Conservation (phyloP, 1,284 basidiomycete genomes). For the Rhodotorula glutinis region DNA sequence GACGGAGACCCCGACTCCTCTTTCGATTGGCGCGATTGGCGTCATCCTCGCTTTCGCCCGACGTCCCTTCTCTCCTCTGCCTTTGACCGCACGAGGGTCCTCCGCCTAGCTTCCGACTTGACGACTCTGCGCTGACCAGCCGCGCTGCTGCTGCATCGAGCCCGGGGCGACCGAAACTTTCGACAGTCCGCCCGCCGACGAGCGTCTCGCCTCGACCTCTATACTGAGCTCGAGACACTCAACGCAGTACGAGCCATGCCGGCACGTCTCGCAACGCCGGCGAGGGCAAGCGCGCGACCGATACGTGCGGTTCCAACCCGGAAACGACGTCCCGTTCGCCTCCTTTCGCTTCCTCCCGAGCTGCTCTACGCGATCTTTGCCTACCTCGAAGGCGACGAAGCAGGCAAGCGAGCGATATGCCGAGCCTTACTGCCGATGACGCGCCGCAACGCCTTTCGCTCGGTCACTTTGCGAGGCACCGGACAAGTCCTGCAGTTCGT, state of each 20-base stretch:
- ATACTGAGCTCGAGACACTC: no score
- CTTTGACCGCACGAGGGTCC: no score
- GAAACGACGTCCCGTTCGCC: not conserved
- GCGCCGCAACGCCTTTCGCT: not conserved
- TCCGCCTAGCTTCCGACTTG: no score
- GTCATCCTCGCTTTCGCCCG: no score
- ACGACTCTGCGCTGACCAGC: no score
- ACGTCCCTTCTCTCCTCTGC: no score
- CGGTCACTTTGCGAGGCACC: rapidly evolving
- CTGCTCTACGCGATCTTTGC: not conserved
- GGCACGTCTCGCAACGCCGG: not conserved
- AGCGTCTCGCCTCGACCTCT: no score
- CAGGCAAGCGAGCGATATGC: conserved; percentile 6
- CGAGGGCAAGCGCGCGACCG: not conserved
- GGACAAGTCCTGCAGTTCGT: not conserved
- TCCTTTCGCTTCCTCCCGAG: conserved; percentile 9
- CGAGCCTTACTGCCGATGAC: not conserved
- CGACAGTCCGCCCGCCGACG: no score
- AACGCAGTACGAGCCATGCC: not conserved
- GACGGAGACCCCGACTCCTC: no score
- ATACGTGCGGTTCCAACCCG: not conserved
- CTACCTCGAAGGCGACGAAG: not conserved
- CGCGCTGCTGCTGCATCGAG: no score
- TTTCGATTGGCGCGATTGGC: no score
- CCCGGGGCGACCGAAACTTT: no score